Percentiles rank a stretch among this genome's conserved stretches.
Evolutionary conservation across 1,284 basidiomycete genomes (phyloP).

Genomic region (Puccinia hordei): DNA sequence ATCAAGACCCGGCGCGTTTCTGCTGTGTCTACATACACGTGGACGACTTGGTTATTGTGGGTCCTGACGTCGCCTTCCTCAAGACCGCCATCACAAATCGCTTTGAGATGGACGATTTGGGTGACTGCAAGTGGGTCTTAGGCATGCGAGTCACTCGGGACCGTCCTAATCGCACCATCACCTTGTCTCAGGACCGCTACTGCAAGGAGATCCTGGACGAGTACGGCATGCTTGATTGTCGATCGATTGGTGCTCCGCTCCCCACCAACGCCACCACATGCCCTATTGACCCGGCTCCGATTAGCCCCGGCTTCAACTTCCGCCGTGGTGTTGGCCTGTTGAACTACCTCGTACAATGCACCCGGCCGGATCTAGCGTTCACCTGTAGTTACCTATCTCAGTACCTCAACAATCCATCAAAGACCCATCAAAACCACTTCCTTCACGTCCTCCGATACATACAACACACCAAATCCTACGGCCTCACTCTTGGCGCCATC

Average conservation of each 20-base stretch:
- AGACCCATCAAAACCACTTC: background rate
- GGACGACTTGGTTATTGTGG: slow-evolving; percentile 1
- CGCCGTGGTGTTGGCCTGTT: background rate
- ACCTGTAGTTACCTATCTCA: background rate
- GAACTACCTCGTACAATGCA: slow-evolving; percentile 36
- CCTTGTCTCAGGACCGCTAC: slow-evolving; percentile 12
- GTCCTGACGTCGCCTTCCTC: background rate
- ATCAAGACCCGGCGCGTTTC: background rate
- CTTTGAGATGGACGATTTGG: slow-evolving; percentile 7
- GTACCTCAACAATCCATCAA: background rate
- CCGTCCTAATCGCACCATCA: background rate
- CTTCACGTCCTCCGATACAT: background rate
- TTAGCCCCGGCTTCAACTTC: background rate
- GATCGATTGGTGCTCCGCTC: background rate
- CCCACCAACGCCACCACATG: background rate
- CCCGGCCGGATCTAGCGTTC: background rate
- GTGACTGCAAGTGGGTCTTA: background rate
- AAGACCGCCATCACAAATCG: background rate
- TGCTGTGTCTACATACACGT: slow-evolving; percentile 15
- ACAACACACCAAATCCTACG: background rate
- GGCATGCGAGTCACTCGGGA: background rate
- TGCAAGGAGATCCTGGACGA: background rate
- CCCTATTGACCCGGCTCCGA: background rate
- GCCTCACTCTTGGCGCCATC: background rate
- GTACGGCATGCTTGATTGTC: slow-evolving; percentile 9